Evolutionary conservation across 768 basidiomycete genomes (phyloP).

Genomic region (Lyophyllum decastes): DNA sequence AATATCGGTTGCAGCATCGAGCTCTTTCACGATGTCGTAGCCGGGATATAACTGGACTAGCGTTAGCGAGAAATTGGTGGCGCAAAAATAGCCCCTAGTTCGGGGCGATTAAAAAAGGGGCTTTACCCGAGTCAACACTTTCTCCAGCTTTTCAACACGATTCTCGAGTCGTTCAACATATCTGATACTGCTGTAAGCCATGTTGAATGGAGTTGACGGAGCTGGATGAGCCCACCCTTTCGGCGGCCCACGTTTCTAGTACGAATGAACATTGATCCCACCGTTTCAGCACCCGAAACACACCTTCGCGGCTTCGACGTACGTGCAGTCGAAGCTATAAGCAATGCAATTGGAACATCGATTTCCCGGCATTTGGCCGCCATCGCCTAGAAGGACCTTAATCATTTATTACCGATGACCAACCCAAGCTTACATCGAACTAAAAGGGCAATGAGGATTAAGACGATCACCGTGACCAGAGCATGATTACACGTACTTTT

Average conservation of each 20-base stretch:
- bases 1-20: conserved; percentile 33
- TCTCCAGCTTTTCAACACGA: conserved; percentile 62
- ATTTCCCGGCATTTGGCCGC: conserved; percentile 67
- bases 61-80: not conserved
- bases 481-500: conserved; percentile 56
- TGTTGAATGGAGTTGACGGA: not conserved
- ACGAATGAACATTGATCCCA: not conserved
- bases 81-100: not conserved
- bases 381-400: conserved; percentile 51
- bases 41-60: conserved; percentile 62
- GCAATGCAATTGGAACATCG: conserved; percentile 69
- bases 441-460: conserved; percentile 24
- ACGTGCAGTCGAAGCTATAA: conserved; percentile 66
- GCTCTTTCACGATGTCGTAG: conserved; percentile 58
- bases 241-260: conserved; percentile 59
- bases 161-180: conserved; percentile 66
- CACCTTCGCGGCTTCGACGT: conserved; percentile 71
- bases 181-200: conserved; percentile 22
- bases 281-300: conserved; percentile 16
- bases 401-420: not conserved
- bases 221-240: conserved; percentile 47
- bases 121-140: conserved; percentile 44
- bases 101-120: not conserved
- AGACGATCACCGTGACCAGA: not conserved
- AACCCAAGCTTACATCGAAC: conserved; percentile 58